A percentile compares a stretch with the other conserved stretches of the same genome.
These are phyloP conservation scores for Naganishia antarctica DNA, from an alignment of 768 basidiomycete species.

Conservation along the genomic window DNA sequence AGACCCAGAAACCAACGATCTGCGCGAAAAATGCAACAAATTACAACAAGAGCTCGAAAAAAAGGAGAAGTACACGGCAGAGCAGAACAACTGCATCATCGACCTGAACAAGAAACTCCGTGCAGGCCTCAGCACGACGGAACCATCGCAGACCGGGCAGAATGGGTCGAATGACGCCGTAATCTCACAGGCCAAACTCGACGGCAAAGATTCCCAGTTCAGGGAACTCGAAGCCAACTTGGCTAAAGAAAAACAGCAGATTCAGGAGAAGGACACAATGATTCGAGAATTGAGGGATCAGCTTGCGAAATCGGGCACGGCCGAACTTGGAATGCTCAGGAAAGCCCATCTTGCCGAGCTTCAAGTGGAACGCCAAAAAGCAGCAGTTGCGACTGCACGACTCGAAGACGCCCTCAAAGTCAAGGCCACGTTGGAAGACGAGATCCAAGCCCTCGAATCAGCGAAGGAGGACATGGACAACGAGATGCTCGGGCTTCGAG, in stretches of 20 bases:
- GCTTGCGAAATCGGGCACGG: neutral
- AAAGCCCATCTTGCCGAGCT: neutral
- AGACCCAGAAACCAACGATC: neutral
- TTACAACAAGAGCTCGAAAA: neutral
- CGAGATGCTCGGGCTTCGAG: slow-evolving; percentile 7
- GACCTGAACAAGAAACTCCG: neutral
- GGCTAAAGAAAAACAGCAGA: neutral
- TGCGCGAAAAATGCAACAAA: neutral
- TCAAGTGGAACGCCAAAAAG: neutral
- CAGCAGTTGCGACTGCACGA: neutral
- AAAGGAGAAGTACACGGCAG: neutral
- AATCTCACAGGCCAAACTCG: neutral
- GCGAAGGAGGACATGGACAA: slow-evolving; percentile 2
- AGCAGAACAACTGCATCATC: neutral
- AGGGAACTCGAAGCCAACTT: neutral
- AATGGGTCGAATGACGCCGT: neutral
- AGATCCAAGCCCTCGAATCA: neutral
- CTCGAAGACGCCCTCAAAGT: neutral
- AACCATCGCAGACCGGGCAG: neutral
- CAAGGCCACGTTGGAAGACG: neutral
- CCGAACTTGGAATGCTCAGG: no score
- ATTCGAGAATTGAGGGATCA: neutral
- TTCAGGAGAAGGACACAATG: neutral
- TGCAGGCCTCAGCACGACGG: no score
- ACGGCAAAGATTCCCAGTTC: neutral